Base-by-base conservation (phyloP, 352 stramenopile genomes). In the Phytophthora agathidicida region DNA sequence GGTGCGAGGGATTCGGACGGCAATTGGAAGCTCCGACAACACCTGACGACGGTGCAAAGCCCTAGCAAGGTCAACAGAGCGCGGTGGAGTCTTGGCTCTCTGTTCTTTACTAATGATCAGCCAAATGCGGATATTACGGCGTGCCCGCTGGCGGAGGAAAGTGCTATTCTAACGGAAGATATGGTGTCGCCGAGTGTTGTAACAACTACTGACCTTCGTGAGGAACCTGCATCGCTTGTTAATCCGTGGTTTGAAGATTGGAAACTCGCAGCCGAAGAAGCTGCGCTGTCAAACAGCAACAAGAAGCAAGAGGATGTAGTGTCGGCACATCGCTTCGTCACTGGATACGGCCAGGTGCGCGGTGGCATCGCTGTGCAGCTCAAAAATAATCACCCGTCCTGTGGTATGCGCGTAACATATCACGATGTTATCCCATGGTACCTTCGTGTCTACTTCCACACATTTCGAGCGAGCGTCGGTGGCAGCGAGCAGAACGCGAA, bases 401-500 rank as follows among this genome's bases (percentile, higher is more conserved):
- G 74, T 32, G 55, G 74, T 16, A 77, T 89, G 75, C 67, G 44
- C 14, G 80, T 93, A 23, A 73, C 53, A 9, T 93, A 94, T 56
- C 64, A 88, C 57, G 83, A 93, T 52, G 58, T 84, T n/a, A 70
- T 90, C 16, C 82, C 86, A n/a, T 94, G 83, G 83, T 94, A 82
- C 53, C 61, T 94, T 16, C 80, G 83, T 6, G 37, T 93, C 19
- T 94, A 91, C 60, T 91, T 89, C 58, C 78, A 83, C 68, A 86
- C 86, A 5, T 83, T 93, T 47, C 64, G 75, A 26, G 51, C 54
- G 3, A 52, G 23, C 19, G 42, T 17, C 11, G 30, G 5, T 36
- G 36, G 35, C 11, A 48, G 49, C 22, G 54, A 62, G 23, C 8
- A 54, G 3, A 52, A 72, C 3, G 58, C 47, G 0, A 23, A 47